A percentile compares a stretch with the other conserved stretches of the same genome.
phyloP scores from a whole-genome alignment of 306 rosid species.

The Parietaria judaica region DNA sequence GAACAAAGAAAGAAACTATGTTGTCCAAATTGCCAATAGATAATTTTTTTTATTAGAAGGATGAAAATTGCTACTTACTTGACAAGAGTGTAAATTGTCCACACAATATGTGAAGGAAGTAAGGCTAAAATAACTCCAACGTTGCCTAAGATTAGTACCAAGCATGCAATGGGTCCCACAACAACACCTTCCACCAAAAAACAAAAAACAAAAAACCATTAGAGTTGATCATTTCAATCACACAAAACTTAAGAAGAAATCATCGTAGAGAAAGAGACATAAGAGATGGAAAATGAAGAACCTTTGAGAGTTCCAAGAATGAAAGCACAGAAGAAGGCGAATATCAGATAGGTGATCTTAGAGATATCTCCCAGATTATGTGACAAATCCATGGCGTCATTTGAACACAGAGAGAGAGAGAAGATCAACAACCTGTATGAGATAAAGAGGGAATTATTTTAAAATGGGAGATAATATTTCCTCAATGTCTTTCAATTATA shows the following conservation, averaged over 20 bases:
- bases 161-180: too few relatives aligned
- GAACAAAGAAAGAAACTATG: too few relatives aligned
- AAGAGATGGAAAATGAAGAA: constrained; percentile 18
- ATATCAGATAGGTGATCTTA: constrained; percentile 45
- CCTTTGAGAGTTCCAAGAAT: constrained; percentile 71
- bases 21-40: not conserved
- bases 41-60: not conserved
- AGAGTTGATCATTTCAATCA: too few relatives aligned
- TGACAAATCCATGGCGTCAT: constrained; percentile 28
- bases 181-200: constrained; percentile 17
- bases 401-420: constrained; percentile 15
- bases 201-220: too few relatives aligned
- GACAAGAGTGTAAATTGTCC: constrained; percentile 63
- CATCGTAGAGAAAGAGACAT: not conserved
- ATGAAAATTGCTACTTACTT: constrained; percentile 28
- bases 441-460: not conserved
- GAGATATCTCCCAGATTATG: constrained; percentile 22
- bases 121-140: constrained; percentile 55
- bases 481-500: too few relatives aligned
- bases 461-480: too few relatives aligned
- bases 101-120: constrained; percentile 66
- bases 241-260: not conserved
- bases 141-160: constrained; percentile 52
- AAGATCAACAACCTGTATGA: constrained; percentile 7
- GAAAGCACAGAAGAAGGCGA: constrained; percentile 60